These are phyloP conservation scores for Dovyalis caffra DNA, from an alignment of 345 rosid species.

Conservation along the genomic window DNA sequence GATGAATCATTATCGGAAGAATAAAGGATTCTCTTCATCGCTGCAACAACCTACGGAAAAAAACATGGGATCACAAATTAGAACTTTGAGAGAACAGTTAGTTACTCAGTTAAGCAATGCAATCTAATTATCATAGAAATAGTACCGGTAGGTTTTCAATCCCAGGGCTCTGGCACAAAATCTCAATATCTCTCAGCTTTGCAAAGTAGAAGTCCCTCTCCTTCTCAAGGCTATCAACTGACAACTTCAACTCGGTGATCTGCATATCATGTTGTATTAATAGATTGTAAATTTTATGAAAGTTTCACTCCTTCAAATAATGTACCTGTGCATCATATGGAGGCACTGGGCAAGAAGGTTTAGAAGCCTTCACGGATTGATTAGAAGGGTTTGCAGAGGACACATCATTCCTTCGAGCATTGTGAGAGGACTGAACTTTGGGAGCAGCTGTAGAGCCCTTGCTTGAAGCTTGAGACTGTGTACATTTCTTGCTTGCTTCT, in stretches of 20 bases:
- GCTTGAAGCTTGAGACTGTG: conserved; percentile 55
- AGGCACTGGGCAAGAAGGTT: conserved; percentile 46
- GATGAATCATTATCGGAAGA: conserved; percentile 72
- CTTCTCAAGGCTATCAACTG: conserved; percentile 92
- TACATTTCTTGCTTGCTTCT: conserved; percentile 70
- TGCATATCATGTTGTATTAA: conserved; percentile 25
- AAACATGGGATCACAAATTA: neutral
- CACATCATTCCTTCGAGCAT: conserved; percentile 51
- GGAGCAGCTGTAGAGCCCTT: conserved; percentile 57
- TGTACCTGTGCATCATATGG: conserved; percentile 84
- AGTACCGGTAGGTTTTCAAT: conserved; percentile 65
- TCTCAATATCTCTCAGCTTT: conserved; percentile 87
- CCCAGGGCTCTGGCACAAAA: conserved; percentile 69
- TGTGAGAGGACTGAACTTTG: conserved; percentile 58
- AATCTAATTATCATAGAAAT: neutral
- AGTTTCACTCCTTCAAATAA: neutral
- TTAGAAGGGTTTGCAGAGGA: conserved; percentile 43
- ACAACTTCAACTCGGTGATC: conserved; percentile 92
- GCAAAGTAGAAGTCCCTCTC: conserved; percentile 94
- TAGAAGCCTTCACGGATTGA: conserved; percentile 53
- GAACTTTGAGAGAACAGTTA: neutral
- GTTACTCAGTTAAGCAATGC: neutral
- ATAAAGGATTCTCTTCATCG: conserved; percentile 75
- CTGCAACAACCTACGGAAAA: conserved; percentile 64
- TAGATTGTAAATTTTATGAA: neutral